Conservation (phyloP, 129 eudicot species). For the Saposhnikovia divaricata region DNA sequence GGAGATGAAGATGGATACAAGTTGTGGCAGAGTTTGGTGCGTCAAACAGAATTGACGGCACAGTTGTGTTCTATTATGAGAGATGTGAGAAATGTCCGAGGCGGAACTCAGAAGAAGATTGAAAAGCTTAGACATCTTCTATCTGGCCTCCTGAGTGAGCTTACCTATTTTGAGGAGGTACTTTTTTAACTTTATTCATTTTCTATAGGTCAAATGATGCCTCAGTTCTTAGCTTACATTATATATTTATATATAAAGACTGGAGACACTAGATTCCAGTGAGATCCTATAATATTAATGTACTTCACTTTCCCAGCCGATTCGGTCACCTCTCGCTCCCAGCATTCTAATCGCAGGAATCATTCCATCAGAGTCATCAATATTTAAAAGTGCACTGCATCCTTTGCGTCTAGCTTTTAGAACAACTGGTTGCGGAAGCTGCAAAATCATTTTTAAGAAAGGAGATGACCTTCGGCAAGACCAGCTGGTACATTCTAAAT, state of each 20-base stretch:
- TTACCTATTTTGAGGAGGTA: constrained; percentile 99
- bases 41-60: constrained; percentile 97
- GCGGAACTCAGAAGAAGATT: constrained; percentile 94
- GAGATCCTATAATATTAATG: constrained; percentile 10
- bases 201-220: not conserved
- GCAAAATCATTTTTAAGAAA: constrained; percentile 89
- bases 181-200: not conserved
- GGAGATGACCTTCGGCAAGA: constrained; percentile 99
- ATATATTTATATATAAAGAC: not conserved
- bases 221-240: not conserved
- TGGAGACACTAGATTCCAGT: not conserved
- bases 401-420: constrained; percentile 88
- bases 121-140: constrained; percentile 95
- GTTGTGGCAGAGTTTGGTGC: constrained; percentile 97
- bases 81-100: constrained; percentile 86
- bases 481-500: constrained; percentile 57
- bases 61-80: constrained; percentile 91
- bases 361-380: constrained; percentile 85
- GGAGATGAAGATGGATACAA: constrained; percentile 80
- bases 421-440: constrained; percentile 73
- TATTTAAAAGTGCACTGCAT: constrained; percentile 82
- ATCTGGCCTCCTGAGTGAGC: constrained; percentile 96
- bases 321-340: constrained; percentile 90
- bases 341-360: constrained; percentile 88
- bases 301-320: constrained; percentile 53